These are phyloP conservation scores for Saccharomycopsis fibuligera DNA, from an alignment of 805 yeast species.

Conservation along the genomic window DNA sequence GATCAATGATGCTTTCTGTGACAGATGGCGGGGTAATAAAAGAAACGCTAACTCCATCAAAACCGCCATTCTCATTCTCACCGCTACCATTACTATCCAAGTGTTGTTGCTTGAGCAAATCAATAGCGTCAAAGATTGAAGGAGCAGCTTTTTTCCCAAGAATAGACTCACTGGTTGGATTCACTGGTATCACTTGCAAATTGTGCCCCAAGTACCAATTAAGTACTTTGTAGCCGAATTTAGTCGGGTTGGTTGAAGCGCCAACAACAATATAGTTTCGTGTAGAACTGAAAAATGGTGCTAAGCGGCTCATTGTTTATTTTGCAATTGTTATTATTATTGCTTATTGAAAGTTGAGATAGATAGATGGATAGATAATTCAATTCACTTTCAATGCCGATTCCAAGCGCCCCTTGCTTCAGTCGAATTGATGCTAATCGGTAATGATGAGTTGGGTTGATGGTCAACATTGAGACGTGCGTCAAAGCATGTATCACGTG, in stretches of 20 bases:
- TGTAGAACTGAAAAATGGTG: slow-evolving; percentile 41
- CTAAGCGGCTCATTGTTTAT: neutral
- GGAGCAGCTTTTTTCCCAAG: slow-evolving; percentile 36
- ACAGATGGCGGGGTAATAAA: slow-evolving; percentile 72
- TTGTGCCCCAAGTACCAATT: slow-evolving; percentile 57
- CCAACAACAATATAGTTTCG: slow-evolving; percentile 64
- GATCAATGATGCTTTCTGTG: slow-evolving; percentile 40
- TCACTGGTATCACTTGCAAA: slow-evolving; percentile 59
- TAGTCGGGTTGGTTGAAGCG: slow-evolving; percentile 55
- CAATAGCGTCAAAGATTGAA: slow-evolving; percentile 28
- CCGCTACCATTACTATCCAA: too few species aligned
- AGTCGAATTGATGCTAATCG: too few species aligned
- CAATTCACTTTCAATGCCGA: too few species aligned
- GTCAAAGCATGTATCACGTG: too few species aligned
- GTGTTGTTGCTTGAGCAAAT: slow-evolving; percentile 24
- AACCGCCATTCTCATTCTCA: slow-evolving; percentile 20
- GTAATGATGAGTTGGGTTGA: too few species aligned
- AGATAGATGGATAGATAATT: too few species aligned
- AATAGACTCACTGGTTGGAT: slow-evolving; percentile 48
- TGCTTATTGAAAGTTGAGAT: too few species aligned
- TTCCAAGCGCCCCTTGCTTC: too few species aligned
- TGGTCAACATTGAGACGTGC: too few species aligned
- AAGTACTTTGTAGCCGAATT: slow-evolving; percentile 65
- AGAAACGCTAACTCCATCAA: slow-evolving; percentile 51
- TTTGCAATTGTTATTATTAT: too few species aligned